A percentile compares a stretch with the other conserved stretches of the same genome.
Evolutionary conservation across 176 grass and related monocot species (phyloP).

Genomic region (Carex kokanica): DNA sequence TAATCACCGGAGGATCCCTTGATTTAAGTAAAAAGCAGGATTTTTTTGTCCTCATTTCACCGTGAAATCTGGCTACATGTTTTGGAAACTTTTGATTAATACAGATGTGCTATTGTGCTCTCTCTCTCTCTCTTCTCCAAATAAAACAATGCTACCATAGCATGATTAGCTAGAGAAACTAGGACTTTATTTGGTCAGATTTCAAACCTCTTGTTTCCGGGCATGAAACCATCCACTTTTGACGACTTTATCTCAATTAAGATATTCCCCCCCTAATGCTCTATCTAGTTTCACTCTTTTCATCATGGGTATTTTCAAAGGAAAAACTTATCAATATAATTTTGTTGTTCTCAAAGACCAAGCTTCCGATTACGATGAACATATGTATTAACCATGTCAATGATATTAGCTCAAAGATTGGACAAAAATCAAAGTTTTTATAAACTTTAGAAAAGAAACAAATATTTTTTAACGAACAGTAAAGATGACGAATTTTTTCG

Average conservation of each 20-base stretch:
- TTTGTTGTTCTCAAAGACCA: background rate
- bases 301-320: background rate
- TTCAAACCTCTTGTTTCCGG: constrained; percentile 1
- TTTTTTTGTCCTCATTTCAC: constrained; percentile 4
- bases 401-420: background rate
- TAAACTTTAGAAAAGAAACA: background rate
- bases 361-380: background rate
- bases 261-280: background rate
- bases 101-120: background rate
- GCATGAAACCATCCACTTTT: constrained; percentile 7
- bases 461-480: background rate
- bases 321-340: background rate
- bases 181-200: background rate
- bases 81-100: background rate
- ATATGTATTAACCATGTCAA: background rate
- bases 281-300: background rate
- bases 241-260: background rate
- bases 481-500: too few species aligned
- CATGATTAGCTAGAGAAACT: background rate
- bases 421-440: background rate
- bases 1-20: constrained; percentile 18
- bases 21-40: constrained; percentile 3
- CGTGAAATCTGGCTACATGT: constrained; percentile 3
- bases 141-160: background rate
- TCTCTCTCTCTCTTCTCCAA: background rate